Evolutionary conservation across 768 basidiomycete genomes (phyloP).

Genomic region (Russula ochroleuca): DNA sequence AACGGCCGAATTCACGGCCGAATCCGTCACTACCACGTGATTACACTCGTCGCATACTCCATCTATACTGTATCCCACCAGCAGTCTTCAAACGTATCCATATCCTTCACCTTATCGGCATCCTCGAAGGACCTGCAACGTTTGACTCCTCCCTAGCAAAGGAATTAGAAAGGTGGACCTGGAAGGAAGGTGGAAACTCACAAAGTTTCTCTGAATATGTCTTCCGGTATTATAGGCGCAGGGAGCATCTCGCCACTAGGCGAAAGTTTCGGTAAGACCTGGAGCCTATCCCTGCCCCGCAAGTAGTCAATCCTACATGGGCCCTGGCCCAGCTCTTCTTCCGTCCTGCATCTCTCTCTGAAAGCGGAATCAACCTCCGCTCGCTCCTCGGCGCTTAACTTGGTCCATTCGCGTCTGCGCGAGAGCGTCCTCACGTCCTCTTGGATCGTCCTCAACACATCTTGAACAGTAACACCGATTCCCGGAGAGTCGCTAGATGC

Average conservation of each 20-base stretch:
- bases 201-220: background rate
- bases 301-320: conserved; percentile 20
- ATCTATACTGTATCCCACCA: background rate
- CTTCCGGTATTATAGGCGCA: background rate
- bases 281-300: conserved; percentile 16
- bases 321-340: conserved; percentile 20
- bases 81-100: background rate
- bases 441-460: conserved; percentile 11
- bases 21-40: no score
- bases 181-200: background rate
- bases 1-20: no score
- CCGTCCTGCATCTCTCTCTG: conserved; percentile 12
- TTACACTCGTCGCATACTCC: no score
- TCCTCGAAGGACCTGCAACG: conserved; percentile 18
- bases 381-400: conserved; percentile 4
- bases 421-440: conserved; percentile 13
- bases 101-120: conserved; percentile 13
- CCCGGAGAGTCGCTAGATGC: background rate
- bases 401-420: conserved; percentile 20
- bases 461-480: conserved; percentile 15
- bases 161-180: background rate
- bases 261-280: conserved; percentile 16
- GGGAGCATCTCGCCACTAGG: conserved; percentile 13
- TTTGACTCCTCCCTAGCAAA: conserved; percentile 12
- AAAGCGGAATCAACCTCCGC: conserved; percentile 11